A percentile compares a stretch with the other conserved stretches of the same genome.
These are phyloP conservation scores for Cadophora gregata DNA, from an alignment of 2,329 filamentous ascomycete genomes.

Conservation along the genomic window DNA sequence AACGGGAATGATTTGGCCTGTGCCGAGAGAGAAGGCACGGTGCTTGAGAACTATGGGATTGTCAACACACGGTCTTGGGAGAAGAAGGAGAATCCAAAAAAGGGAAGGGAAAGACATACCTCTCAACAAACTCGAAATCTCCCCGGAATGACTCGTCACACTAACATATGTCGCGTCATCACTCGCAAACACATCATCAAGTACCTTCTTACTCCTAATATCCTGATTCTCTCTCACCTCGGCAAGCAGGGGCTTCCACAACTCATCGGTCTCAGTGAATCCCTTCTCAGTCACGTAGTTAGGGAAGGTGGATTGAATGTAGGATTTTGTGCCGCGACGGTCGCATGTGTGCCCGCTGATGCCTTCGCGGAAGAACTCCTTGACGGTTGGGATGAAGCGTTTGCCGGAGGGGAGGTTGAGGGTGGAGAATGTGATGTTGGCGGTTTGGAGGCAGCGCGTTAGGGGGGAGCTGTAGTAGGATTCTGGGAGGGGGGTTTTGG, in stretches of 20 bases:
- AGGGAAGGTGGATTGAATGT: conserved; percentile 59
- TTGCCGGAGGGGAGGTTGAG: conserved; percentile 56
- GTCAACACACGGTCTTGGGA: background rate
- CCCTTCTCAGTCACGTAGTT: conserved; percentile 62
- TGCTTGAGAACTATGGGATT: conserved; percentile 58
- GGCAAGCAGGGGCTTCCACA: conserved; percentile 51
- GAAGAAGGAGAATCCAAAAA: background rate
- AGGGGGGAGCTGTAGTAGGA: conserved; percentile 71
- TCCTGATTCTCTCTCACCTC: conserved; percentile 56
- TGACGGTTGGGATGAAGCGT: conserved; percentile 64
- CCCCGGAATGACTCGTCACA: conserved; percentile 65
- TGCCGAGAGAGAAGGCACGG: conserved; percentile 62
- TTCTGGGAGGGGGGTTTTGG: conserved; percentile 65
- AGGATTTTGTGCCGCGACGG: conserved; percentile 59
- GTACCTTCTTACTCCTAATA: conserved; percentile 53
- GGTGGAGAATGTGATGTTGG: conserved; percentile 63
- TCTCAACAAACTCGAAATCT: conserved; percentile 57
- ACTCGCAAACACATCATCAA: conserved; percentile 62
- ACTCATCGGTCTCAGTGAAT: conserved; percentile 62
- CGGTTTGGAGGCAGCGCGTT: conserved; percentile 66
- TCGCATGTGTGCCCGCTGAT: conserved; percentile 74
- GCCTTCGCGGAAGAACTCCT: conserved; percentile 69
- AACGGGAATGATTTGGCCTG: conserved; percentile 71
- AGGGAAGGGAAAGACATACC: conserved; percentile 27
- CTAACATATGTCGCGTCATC: conserved; percentile 62